Percentiles rank a stretch among this genome's conserved stretches.
These are phyloP conservation scores for Irineochytrium annulatum DNA, from an alignment of 192 early-diverging fungal genomes.

Conservation along the genomic window DNA sequence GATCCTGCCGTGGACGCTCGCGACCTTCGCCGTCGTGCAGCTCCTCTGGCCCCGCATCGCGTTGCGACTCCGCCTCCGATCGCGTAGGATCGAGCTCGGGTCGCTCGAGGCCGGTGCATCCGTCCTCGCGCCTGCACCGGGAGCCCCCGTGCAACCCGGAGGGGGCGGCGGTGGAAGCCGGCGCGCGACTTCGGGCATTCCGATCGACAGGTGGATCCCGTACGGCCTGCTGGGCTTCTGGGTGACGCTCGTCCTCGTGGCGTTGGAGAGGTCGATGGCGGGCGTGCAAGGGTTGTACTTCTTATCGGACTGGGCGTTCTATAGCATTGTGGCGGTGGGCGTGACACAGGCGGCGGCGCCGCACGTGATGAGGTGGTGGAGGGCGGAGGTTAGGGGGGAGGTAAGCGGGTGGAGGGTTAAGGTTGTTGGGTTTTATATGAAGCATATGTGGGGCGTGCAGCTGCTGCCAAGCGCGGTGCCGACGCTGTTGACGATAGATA, in stretches of 20 bases:
- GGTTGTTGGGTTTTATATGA: constrained; percentile 17
- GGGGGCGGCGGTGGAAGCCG: neutral
- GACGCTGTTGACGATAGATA: constrained; percentile 15
- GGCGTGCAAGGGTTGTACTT: constrained; percentile 20
- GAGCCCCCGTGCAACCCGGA: neutral
- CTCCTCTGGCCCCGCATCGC: constrained; percentile 33
- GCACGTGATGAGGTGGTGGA: constrained; percentile 13
- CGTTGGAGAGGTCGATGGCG: neutral
- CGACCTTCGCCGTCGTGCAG: constrained; percentile 15
- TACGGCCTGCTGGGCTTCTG: constrained; percentile 30
- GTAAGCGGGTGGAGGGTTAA: constrained; percentile 13
- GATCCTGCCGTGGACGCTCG: constrained; percentile 20
- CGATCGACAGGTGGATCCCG: constrained; percentile 27
- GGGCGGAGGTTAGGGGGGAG: neutral
- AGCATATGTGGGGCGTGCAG: constrained; percentile 24
- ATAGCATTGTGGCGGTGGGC: constrained; percentile 18
- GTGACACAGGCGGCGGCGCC: constrained; percentile 20
- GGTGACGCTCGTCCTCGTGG: constrained; percentile 16
- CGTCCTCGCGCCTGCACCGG: neutral
- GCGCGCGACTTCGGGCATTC: constrained; percentile 3
- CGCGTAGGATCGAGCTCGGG: neutral
- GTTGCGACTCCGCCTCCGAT: constrained; percentile 13
- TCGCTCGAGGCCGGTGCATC: neutral
- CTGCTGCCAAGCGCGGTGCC: constrained; percentile 11
- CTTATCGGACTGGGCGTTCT: constrained; percentile 29